phyloP scores from a whole-genome alignment of 2,329 filamentous ascomycete species.

The Beauveria medogensis region DNA sequence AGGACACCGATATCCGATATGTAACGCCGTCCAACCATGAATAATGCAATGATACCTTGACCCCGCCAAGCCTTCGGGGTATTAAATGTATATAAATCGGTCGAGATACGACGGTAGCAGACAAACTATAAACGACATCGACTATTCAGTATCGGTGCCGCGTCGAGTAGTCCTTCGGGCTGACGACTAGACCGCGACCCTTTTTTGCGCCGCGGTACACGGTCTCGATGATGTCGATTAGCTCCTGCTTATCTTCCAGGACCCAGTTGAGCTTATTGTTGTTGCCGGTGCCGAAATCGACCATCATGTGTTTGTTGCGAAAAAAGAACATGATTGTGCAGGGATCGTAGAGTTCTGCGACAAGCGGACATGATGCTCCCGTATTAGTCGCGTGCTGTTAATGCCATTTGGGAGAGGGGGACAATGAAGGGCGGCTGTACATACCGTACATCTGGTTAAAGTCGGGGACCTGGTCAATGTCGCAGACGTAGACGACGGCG shows the following conservation, averaged over 20 bases:
- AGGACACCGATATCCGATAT: not conserved
- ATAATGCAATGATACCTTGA: not conserved
- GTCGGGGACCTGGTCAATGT: conserved; percentile 82
- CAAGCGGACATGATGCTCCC: no score
- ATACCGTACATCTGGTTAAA: conserved; percentile 90
- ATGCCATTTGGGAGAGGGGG: not conserved
- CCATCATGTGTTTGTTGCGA: conserved; percentile 98
- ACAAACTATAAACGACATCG: no score
- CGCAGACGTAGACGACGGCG: conserved; percentile 86
- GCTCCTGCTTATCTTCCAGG: conserved; percentile 88
- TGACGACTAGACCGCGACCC: conserved; percentile 90
- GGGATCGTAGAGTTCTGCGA: conserved; percentile 66
- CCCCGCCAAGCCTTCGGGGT: not conserved
- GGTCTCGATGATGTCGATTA: conserved; percentile 97
- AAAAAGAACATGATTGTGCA: conserved; percentile 97
- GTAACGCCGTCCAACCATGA: not conserved
- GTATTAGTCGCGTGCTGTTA: no score
- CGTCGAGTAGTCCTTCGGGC: conserved; percentile 63
- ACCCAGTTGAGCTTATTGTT: conserved; percentile 99
- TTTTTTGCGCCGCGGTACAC: conserved; percentile 99
- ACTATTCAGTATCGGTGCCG: conserved; percentile 27
- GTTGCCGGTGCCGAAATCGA: conserved; percentile 94
- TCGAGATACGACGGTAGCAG: not conserved
- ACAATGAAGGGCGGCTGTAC: conserved; percentile 6
- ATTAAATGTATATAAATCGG: not conserved